Base-by-base conservation (phyloP, 208 protist genomes). In the Trypanosoma mega region DNA sequence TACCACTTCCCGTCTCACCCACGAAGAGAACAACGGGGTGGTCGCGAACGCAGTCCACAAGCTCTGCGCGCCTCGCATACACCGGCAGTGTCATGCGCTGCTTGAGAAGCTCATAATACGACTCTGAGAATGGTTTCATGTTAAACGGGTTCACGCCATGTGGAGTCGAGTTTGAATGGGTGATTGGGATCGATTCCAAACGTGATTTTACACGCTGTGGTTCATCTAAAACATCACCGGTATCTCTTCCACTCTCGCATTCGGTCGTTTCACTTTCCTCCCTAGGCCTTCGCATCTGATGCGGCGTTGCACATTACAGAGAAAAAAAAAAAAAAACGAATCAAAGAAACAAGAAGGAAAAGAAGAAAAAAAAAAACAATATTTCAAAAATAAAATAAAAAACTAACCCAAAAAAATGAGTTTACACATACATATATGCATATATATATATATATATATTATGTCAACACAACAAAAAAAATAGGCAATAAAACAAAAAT, bases 1-100 rank as follows among this genome's bases (percentile, higher is more conserved):
- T 99, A 46, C 97, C 97, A 56, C 90, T 98, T 48, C 97, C 97
- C 8, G 97, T 98, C 54, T 98, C 95, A 26, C 97, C 96, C 0
- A 95, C 87, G 21, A 99, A 82, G 4, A 99, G 79, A 0, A 96
- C 76, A 2, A 98, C 88, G 9, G 77, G 83, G 58, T 97, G 27
- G 1, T 57, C 39, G 3, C 63, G 73, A 33, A 98, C 80, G 7
- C 80, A 66, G 27, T 92, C 74, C 41, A 82, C 67, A 43, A 97
- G 92, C 8, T 47, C 7, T 5, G 46, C 24, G 0, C 74, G 66
- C 33, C 82, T 69, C 34, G 39, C 74, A 62, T 79, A 94, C 21
- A 96, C 69, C 4, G 90, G 90, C 43, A 96, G 78, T 33, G 60
- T 43, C 49, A 74, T 29, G 0, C 87, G 82, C 0, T 56, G 29